Evolutionary conservation across 2,329 filamentous ascomycete genomes (phyloP), one percentile per base, ranked within the genome.

Genomic region (Colletotrichum sojae): DNA sequence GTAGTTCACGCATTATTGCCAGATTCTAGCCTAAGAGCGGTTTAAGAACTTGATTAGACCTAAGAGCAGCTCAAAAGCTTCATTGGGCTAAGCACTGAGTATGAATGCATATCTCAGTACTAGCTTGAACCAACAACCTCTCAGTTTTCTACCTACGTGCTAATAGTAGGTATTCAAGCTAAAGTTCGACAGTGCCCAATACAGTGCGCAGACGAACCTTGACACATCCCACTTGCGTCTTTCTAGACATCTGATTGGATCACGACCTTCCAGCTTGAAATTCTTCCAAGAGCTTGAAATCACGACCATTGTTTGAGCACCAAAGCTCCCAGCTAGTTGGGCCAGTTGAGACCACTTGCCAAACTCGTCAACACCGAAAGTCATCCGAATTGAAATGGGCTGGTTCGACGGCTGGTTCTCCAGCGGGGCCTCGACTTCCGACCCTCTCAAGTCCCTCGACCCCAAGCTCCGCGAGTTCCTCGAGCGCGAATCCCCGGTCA

Each of bases 401-500:
- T 90, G 87, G 86, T 80, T 88, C 74, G 83, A 86, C 72, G 85
- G 84, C 67, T 71, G 69, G 65, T 81, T 89, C 69, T 85, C 88
- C 71, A 78, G 86, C 74, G 81, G 84, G 72, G 79, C 81, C 62
- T 82, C 78, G 70, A 81, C 80, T 71, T 78, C 78, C 74, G 85
- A 90, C 71, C 90, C 92, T 25, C 86, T 94, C 73, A 86, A 87
- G 74, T 91, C 92, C 74, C 90, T 98, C 75, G 94, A 97, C 77
- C 92, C 94, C 46, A 90, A 91, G 72, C 88, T 97, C 65, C 92
- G 92, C 76, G 92, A 95, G 73, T 97, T 95, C 80, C 90, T 97
- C 76, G 86, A 94, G 77, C 90, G 91, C 81, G 93, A 97, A 83
- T 91, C 93, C 27, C 92, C 94, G 39, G 84, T 91, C 74, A 92